Evolutionary conservation across 1,284 basidiomycete species (phyloP).

Genomic region (Leccinum solheimii): DNA sequence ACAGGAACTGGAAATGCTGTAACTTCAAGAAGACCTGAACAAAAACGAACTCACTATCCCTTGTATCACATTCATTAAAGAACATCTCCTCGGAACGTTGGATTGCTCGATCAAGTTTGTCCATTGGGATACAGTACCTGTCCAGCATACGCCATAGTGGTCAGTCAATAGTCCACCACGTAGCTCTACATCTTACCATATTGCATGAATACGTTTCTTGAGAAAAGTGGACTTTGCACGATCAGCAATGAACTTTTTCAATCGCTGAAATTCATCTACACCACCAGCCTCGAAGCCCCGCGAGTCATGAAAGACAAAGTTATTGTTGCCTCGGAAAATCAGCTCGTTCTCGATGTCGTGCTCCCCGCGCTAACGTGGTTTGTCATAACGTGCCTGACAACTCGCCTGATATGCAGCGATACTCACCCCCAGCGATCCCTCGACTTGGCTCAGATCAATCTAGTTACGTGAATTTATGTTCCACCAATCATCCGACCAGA

Average conservation of each 20-base stretch:
- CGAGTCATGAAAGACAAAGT: not conserved
- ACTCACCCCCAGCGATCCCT: too few relatives aligned
- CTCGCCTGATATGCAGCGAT: too few relatives aligned
- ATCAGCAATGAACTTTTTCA: not conserved
- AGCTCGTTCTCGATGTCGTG: not conserved
- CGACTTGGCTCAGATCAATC: too few relatives aligned
- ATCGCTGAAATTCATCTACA: not conserved
- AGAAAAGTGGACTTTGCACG: not conserved
- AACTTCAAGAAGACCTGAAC: not conserved
- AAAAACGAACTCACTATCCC: not conserved
- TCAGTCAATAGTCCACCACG: not conserved
- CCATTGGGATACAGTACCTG: not conserved
- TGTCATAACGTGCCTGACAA: too few relatives aligned
- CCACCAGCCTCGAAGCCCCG: not conserved
- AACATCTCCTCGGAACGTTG: not conserved
- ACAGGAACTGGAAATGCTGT: not conserved
- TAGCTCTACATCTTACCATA: not conserved
- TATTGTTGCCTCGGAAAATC: not conserved
- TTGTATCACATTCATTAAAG: not conserved
- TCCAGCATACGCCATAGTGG: not conserved
- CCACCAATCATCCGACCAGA: too few relatives aligned
- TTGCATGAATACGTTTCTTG: not conserved
- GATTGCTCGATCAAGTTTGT: not conserved
- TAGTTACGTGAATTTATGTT: too few relatives aligned
- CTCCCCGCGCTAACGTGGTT: too few relatives aligned